Evolutionary conservation across 768 basidiomycete genomes (phyloP), one percentile per base, ranked within the genome.

Genomic region (Panaeolus cyanescens): DNA sequence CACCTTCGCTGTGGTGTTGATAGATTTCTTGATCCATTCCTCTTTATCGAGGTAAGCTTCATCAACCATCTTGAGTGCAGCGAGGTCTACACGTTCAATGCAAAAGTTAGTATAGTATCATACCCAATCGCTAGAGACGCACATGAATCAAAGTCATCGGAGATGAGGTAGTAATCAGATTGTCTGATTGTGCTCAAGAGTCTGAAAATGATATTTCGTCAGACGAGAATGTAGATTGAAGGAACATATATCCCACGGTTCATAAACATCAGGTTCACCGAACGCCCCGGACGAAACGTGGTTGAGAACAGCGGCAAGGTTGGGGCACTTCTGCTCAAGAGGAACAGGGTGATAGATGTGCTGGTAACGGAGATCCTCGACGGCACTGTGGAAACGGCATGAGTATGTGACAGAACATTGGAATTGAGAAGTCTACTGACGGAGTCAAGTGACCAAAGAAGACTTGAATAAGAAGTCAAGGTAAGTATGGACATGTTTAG

Each of bases 131-230:
- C 0, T 20, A 55, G 25, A 32, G 39, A 77, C 88, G 63, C 55
- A 95, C 88, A 96, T 8, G 93, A 95, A 65, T 95, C 92, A 70
- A 98, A 99, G 78, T 99, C 96, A 70, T 99, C 95, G 0, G 92
- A 87, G 59, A 96, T 71, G 55, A 95, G 81, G 72, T 92, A 93
- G 72, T 89, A 85, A 64, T 95, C 91, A 40, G 84, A 83, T 68
- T 91, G 85, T 37, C 87, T 80, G 67, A 93, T 85, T 19, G 90
- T 93, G 73, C 90, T 90, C 63, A 92, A 76, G 40, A 92, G 77
- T 20, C 88, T 68, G 56, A 12, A 32, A 36, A 40, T 74, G 67
- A 62, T 62, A 40, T 10, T 33, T 10, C 8, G 28, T 9, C 10
- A 25, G 15, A 28, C 0, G 9, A 8, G 7, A 58, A 25, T 32